Percentiles rank a stretch among this genome's conserved stretches.
Evolutionary conservation across 2,329 filamentous ascomycete genomes (phyloP).

Genomic region (Sporothrix variecibatus): DNA sequence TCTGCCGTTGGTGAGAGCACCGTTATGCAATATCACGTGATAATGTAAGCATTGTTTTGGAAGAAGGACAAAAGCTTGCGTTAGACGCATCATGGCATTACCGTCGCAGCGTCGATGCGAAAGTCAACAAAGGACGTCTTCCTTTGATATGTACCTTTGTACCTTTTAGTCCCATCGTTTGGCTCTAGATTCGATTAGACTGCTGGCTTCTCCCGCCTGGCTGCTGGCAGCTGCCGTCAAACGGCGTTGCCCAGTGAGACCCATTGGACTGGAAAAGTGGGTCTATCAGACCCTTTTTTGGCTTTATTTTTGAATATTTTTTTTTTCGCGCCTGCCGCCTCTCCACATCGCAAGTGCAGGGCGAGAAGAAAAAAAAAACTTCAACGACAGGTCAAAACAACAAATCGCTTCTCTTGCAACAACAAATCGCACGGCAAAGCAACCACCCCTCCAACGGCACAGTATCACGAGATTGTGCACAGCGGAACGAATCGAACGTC

Average conservation of each 20-base stretch:
- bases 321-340: neutral
- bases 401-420: neutral
- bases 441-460: neutral
- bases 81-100: neutral
- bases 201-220: slow-evolving; percentile 1
- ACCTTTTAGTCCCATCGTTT: neutral
- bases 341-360: slow-evolving; percentile 14
- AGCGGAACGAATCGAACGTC: neutral
- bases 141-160: neutral
- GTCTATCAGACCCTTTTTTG: neutral
- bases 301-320: neutral
- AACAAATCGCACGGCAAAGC: neutral
- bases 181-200: neutral
- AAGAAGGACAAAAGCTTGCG: too few species aligned
- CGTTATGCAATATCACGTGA: neutral
- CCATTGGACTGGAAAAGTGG: slow-evolving; percentile 21
- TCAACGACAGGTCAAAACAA: slow-evolving; percentile 11
- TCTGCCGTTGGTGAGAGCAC: neutral
- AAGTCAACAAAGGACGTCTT: neutral
- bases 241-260: slow-evolving; percentile 26
- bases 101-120: neutral
- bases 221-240: slow-evolving; percentile 16
- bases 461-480: neutral
- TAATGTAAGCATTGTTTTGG: neutral
- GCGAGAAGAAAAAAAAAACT: slow-evolving; percentile 19